A percentile compares a stretch with the other conserved stretches of the same genome.
Evolutionary conservation across 805 yeast species (phyloP).

Genomic region (Lipomyces orientalis): DNA sequence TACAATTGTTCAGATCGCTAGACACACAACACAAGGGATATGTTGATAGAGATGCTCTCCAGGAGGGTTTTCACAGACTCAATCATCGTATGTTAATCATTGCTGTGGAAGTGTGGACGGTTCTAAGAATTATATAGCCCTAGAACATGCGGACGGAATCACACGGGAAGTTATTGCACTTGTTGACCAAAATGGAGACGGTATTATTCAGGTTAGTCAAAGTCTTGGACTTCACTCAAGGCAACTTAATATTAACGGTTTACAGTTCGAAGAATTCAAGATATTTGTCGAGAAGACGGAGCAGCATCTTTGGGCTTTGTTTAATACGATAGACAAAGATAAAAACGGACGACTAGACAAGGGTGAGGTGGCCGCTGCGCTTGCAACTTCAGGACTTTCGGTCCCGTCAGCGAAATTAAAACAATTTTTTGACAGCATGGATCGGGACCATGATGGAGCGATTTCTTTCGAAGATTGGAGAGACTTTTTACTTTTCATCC

Average conservation of each 20-base stretch:
- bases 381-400: constrained; percentile 59
- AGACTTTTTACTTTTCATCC: constrained; percentile 80
- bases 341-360: constrained; percentile 51
- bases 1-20: constrained; percentile 51
- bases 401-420: constrained; percentile 62
- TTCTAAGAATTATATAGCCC: constrained; percentile 36
- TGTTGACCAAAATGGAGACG: constrained; percentile 33
- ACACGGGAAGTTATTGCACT: constrained; percentile 22
- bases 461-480: constrained; percentile 87
- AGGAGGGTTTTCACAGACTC: constrained; percentile 49
- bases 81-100: constrained; percentile 63
- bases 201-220: constrained; percentile 26
- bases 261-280: constrained; percentile 38
- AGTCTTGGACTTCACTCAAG: not conserved
- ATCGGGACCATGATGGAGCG: constrained; percentile 42
- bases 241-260: not conserved
- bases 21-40: constrained; percentile 51
- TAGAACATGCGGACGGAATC: constrained; percentile 33
- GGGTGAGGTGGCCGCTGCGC: constrained; percentile 69
- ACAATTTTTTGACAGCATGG: constrained; percentile 61
- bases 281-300: constrained; percentile 41
- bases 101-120: constrained; percentile 59
- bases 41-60: constrained; percentile 48
- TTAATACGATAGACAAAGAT: constrained; percentile 41
- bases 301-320: constrained; percentile 38